Percentiles rank a stretch among this genome's conserved stretches.
phyloP scores from a whole-genome alignment of 768 basidiomycete genomes.

The Termitomyces titanicus region DNA sequence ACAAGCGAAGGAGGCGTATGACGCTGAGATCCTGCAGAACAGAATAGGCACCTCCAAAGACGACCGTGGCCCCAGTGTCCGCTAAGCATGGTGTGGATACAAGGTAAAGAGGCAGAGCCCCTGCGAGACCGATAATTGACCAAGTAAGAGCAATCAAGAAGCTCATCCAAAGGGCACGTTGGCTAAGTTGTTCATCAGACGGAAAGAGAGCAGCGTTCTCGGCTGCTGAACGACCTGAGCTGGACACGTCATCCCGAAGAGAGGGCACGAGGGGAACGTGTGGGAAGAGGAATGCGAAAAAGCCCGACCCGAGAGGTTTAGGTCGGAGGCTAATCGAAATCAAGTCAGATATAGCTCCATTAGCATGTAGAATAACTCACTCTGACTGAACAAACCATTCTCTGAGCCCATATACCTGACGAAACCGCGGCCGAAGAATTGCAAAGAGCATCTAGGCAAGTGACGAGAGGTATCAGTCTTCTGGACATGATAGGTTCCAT shows the following conservation, averaged over 20 bases:
- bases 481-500: not conserved
- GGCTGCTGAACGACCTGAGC: slow-evolving; percentile 46
- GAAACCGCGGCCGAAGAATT: slow-evolving; percentile 60
- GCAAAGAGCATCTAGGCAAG: slow-evolving; percentile 58
- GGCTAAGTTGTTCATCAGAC: slow-evolving; percentile 70
- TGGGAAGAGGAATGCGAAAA: slow-evolving; percentile 71
- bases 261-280: slow-evolving; percentile 62
- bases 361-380: slow-evolving; percentile 39
- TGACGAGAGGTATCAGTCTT: slow-evolving; percentile 10
- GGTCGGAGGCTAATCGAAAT: slow-evolving; percentile 51
- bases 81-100: slow-evolving; percentile 68
- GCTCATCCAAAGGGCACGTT: slow-evolving; percentile 66
- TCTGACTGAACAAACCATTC: slow-evolving; percentile 76
- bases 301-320: slow-evolving; percentile 49
- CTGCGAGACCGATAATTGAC: slow-evolving; percentile 67
- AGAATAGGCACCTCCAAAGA: slow-evolving; percentile 58
- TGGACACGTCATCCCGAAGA: slow-evolving; percentile 52
- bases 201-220: slow-evolving; percentile 59
- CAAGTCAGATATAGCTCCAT: slow-evolving; percentile 12
- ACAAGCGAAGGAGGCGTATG: slow-evolving; percentile 63
- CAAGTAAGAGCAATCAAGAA: slow-evolving; percentile 63
- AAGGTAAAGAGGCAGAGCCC: slow-evolving; percentile 70
- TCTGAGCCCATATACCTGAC: slow-evolving; percentile 67
- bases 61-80: slow-evolving; percentile 37
- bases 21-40: slow-evolving; percentile 74